phyloP scores from a whole-genome alignment of 2,329 filamentous ascomycete genomes.

The Leptoxyphium fumago region DNA sequence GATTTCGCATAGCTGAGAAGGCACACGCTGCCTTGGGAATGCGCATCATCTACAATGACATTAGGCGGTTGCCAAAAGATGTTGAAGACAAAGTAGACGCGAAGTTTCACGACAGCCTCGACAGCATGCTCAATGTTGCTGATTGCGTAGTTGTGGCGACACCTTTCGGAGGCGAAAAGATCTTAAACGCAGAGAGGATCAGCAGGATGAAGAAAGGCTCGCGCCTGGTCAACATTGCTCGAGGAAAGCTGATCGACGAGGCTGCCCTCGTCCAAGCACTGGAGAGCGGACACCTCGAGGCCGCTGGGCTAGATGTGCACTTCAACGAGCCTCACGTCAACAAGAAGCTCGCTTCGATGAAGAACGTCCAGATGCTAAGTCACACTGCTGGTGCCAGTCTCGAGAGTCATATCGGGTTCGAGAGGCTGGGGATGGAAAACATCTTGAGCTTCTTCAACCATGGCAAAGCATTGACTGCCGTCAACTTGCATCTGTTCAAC shows the following conservation, averaged over 20 bases:
- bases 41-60: constrained; percentile 49
- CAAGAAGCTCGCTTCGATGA: constrained; percentile 25
- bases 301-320: constrained; percentile 51
- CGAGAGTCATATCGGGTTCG: constrained; percentile 27
- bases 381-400: constrained; percentile 26
- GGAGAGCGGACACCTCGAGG: constrained; percentile 33
- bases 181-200: constrained; percentile 38
- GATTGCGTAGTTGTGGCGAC: constrained; percentile 52
- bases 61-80: constrained; percentile 33
- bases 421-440: constrained; percentile 25
- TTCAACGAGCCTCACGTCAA: constrained; percentile 43
- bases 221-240: constrained; percentile 50
- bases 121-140: constrained; percentile 34
- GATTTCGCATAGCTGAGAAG: constrained; percentile 40
- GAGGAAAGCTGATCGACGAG: constrained; percentile 51
- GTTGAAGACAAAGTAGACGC: constrained; percentile 37
- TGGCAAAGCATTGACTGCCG: constrained; percentile 41
- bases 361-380: constrained; percentile 25
- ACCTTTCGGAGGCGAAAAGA: constrained; percentile 34
- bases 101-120: constrained; percentile 36
- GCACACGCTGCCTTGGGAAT: constrained; percentile 47
- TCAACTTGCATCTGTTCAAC: constrained; percentile 44
- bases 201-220: constrained; percentile 38
- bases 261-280: constrained; percentile 46
- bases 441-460: constrained; percentile 37